phyloP scores from a whole-genome alignment of 2,329 filamentous ascomycete species.

The Sarocladium kiliense region DNA sequence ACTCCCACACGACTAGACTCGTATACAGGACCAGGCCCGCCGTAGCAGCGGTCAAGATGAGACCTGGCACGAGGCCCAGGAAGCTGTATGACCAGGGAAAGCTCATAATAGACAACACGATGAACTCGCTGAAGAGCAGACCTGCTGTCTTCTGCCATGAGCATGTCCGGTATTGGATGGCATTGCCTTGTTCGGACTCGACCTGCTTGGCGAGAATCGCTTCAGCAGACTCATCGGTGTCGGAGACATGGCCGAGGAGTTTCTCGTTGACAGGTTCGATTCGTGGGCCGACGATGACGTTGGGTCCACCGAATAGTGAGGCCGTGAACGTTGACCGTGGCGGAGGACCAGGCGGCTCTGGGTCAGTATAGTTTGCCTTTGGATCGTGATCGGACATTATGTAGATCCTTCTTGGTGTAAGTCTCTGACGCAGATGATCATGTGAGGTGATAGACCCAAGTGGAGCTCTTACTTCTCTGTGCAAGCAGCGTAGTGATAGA shows the following conservation, averaged over 20 bases:
- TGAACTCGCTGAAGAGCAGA: conserved; percentile 90
- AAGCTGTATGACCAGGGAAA: conserved; percentile 91
- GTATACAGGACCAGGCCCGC: conserved; percentile 81
- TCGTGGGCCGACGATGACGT: conserved; percentile 42
- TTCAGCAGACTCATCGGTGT: conserved; percentile 31
- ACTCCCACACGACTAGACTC: conserved; percentile 61
- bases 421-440: neutral
- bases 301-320: conserved; percentile 31
- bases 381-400: neutral
- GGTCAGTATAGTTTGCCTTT: neutral
- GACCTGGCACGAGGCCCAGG: conserved; percentile 75
- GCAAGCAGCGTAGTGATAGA: too few relatives aligned
- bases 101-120: conserved; percentile 88
- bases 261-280: conserved; percentile 41
- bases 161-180: conserved; percentile 88
- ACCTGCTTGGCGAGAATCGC: conserved; percentile 60
- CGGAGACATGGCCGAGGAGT: conserved; percentile 10
- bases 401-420: neutral
- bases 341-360: conserved; percentile 18
- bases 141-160: conserved; percentile 94
- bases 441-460: neutral
- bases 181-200: conserved; percentile 67
- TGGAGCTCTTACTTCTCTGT: too few relatives aligned
- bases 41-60: conserved; percentile 77
- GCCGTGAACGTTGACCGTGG: conserved; percentile 18